These are phyloP conservation scores for Backusella tuberculispora DNA, from an alignment of 192 early-diverging fungal species.

Conservation along the genomic window DNA sequence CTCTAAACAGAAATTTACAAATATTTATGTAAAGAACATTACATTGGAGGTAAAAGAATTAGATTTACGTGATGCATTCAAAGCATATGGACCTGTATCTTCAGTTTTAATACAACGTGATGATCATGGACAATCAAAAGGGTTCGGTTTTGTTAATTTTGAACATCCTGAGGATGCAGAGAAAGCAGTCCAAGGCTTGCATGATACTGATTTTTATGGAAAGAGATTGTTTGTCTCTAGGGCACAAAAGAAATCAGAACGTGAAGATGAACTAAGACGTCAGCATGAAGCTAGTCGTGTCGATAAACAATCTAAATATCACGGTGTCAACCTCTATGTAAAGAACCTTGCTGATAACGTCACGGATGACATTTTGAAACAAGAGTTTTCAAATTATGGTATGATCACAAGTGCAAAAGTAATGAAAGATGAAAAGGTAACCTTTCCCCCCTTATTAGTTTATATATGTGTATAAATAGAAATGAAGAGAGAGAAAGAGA, in stretches of 20 bases:
- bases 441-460: neutral
- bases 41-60: conserved; percentile 69
- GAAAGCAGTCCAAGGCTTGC: conserved; percentile 77
- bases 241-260: conserved; percentile 91
- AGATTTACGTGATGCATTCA: conserved; percentile 68
- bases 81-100: conserved; percentile 70
- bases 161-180: conserved; percentile 75
- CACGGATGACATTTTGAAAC: conserved; percentile 82
- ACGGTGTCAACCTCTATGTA: conserved; percentile 92
- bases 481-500: no score
- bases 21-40: conserved; percentile 92
- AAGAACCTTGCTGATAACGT: conserved; percentile 90
- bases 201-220: conserved; percentile 80
- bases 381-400: conserved; percentile 88
- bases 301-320: conserved; percentile 87
- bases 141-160: conserved; percentile 93
- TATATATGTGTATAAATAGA: no score
- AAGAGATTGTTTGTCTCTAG: conserved; percentile 86
- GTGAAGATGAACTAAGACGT: conserved; percentile 83
- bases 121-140: conserved; percentile 74
- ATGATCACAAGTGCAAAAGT: conserved; percentile 89
- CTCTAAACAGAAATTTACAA: conserved; percentile 72
- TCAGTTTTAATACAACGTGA: conserved; percentile 72
- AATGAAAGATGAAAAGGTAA: conserved; percentile 86
- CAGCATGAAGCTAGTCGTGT: conserved; percentile 83